These are phyloP conservation scores for Colletotrichum lupini DNA, from an alignment of 2,329 filamentous ascomycete species.

Conservation along the genomic window DNA sequence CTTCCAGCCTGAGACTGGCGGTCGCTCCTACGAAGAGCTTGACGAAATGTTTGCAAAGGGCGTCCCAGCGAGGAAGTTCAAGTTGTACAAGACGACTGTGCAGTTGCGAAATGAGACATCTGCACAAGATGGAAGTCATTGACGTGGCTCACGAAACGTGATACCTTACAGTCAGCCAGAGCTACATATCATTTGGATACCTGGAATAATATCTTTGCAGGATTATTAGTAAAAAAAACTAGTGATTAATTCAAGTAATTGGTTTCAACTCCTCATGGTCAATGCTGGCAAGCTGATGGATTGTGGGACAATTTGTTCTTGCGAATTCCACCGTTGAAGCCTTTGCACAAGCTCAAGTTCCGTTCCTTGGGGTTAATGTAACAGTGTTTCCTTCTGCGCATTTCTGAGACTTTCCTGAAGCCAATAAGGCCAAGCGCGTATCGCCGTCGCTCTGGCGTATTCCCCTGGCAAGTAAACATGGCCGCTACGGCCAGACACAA, in stretches of 20 bases:
- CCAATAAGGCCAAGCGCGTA: slow-evolving; percentile 10
- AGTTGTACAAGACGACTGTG: slow-evolving; percentile 36
- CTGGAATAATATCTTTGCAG: neutral
- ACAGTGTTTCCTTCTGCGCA: neutral
- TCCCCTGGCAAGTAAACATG: slow-evolving; percentile 17
- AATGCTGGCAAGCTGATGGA: neutral
- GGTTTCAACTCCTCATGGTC: neutral
- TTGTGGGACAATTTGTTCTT: neutral
- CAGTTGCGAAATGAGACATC: slow-evolving; percentile 30
- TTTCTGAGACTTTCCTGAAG: slow-evolving; percentile 2
- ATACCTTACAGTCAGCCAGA: neutral
- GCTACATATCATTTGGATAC: neutral
- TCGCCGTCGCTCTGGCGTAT: neutral
- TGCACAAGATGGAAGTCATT: neutral
- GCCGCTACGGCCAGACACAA: slow-evolving; percentile 26
- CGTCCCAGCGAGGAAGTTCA: slow-evolving; percentile 41
- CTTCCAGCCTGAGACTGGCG: slow-evolving; percentile 49
- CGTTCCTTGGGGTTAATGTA: neutral
- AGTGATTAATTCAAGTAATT: neutral
- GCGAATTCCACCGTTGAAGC: neutral
- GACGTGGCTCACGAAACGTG: neutral
- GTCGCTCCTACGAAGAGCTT: slow-evolving; percentile 41
- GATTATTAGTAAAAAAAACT: neutral
- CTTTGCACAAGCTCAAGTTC: neutral
- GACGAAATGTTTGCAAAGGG: slow-evolving; percentile 42